Evolutionary conservation across 805 yeast species (phyloP).

Genomic region (Maudiozyma saulgeensis): DNA sequence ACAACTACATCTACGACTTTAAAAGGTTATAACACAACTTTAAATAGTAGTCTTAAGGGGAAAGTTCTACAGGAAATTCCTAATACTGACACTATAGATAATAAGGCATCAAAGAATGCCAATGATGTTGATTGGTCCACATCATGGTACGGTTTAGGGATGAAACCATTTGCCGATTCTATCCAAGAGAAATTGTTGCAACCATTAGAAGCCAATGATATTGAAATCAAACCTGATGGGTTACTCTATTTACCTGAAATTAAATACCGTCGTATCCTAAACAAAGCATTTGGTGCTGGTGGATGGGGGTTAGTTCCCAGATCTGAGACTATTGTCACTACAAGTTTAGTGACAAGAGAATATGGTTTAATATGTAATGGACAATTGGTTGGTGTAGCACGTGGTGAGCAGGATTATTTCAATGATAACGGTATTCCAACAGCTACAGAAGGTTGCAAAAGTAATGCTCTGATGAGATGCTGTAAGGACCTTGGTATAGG

Average conservation of each 20-base stretch:
- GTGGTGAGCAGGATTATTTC: constrained; percentile 94
- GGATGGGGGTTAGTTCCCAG: constrained; percentile 98
- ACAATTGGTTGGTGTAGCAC: constrained; percentile 77
- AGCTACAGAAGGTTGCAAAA: constrained; percentile 94
- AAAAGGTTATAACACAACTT: not conserved
- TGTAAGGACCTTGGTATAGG: constrained; percentile 97
- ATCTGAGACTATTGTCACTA: constrained; percentile 70
- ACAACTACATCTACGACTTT: not conserved
- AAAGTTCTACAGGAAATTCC: not conserved
- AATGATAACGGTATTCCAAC: constrained; percentile 82
- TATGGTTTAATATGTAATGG: constrained; percentile 84
- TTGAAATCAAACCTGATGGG: constrained; percentile 95
- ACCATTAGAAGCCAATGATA: constrained; percentile 57
- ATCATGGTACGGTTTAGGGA: constrained; percentile 80
- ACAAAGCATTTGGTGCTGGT: constrained; percentile 93
- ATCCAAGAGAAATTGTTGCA: constrained; percentile 52
- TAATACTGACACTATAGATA: not conserved
- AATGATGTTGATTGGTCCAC: constrained; percentile 61
- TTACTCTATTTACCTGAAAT: constrained; percentile 87
- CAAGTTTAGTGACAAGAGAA: constrained; percentile 73
- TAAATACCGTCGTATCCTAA: constrained; percentile 82
- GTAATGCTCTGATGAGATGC: constrained; percentile 94
- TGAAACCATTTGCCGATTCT: constrained; percentile 58
- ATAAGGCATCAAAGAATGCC: not conserved
- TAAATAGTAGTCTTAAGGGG: not conserved